Conservation (phyloP, 805 yeast species). For the Ogataea dorogensis region DNA sequence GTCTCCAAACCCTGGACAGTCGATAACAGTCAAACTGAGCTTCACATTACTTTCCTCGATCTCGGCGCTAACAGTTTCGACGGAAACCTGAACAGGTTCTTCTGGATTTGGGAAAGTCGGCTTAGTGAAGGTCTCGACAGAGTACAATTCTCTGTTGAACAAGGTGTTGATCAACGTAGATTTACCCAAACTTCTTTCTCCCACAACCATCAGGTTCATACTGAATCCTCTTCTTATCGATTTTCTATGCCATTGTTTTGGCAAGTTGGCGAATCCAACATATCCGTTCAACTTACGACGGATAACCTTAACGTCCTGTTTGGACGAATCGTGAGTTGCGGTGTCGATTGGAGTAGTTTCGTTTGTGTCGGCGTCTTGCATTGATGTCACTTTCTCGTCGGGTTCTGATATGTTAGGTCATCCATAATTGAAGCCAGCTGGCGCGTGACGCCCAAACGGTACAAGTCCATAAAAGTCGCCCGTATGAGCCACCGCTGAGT, state of each 20-base stretch:
- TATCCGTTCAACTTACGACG: slow-evolving; percentile 85
- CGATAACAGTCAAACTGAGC: slow-evolving; percentile 77
- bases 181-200: slow-evolving; percentile 91
- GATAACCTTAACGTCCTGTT: slow-evolving; percentile 54
- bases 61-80: slow-evolving; percentile 62
- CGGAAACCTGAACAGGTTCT: slow-evolving; percentile 46
- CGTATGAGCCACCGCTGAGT: background rate
- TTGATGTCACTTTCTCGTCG: slow-evolving; percentile 7
- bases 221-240: slow-evolving; percentile 86
- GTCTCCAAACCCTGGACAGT: slow-evolving; percentile 94
- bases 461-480: background rate
- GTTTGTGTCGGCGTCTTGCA: slow-evolving; percentile 10
- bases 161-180: slow-evolving; percentile 88
- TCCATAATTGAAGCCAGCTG: slow-evolving; percentile 8
- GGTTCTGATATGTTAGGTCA: slow-evolving; percentile 11
- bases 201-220: slow-evolving; percentile 86
- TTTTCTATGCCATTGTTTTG: slow-evolving; percentile 98
- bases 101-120: slow-evolving; percentile 43
- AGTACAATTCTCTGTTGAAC: slow-evolving; percentile 66
- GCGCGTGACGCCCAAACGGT: slow-evolving; percentile 12
- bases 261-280: slow-evolving; percentile 96
- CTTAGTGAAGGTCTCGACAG: slow-evolving; percentile 24
- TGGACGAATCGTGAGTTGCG: slow-evolving; percentile 10
- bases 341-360: slow-evolving; percentile 6
- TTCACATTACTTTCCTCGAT: slow-evolving; percentile 94